These are phyloP conservation scores for Irpex sp. DNA, from an alignment of 1,284 basidiomycete species.

Conservation along the genomic window DNA sequence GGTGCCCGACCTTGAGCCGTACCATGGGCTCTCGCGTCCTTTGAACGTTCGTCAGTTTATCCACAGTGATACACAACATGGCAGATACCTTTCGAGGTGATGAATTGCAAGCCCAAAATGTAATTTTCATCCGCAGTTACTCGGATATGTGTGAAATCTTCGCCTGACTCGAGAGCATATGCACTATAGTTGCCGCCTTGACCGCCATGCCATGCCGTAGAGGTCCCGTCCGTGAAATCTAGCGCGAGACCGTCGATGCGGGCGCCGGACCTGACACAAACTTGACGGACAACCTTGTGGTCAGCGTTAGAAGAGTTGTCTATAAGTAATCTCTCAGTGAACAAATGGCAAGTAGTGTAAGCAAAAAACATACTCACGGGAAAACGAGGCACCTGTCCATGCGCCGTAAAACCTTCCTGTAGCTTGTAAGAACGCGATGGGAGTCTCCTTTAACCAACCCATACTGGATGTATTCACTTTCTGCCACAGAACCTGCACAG, in stretches of 20 bases:
- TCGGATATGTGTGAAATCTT: conserved; percentile 4
- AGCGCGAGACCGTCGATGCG: not conserved
- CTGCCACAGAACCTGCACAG: not conserved
- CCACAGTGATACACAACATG: no score
- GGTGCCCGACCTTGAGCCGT: not conserved
- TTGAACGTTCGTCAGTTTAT: no score
- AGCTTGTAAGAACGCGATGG: not conserved
- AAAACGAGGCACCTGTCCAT: conserved; percentile 2
- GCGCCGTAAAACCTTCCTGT: conserved; percentile 3
- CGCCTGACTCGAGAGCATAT: not conserved
- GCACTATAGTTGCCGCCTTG: not conserved
- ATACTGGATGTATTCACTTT: not conserved
- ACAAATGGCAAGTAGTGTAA: not conserved
- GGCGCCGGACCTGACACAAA: not conserved
- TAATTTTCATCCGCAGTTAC: not conserved
- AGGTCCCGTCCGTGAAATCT: conserved; percentile 4
- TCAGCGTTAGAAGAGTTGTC: not conserved
- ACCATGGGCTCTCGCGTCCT: conserved; percentile 6
- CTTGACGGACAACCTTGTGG: not conserved
- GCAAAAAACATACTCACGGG: not conserved
- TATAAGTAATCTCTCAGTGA: not conserved
- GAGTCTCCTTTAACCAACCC: not conserved
- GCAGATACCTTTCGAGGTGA: conserved; percentile 4
- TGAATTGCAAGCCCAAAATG: conserved; percentile 2
- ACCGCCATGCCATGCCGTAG: conserved; percentile 4